Percentiles rank a stretch among this genome's conserved stretches.
These are phyloP conservation scores for Phoenix dactylifera DNA, from an alignment of 176 grass and related monocot species.

Conservation along the genomic window DNA sequence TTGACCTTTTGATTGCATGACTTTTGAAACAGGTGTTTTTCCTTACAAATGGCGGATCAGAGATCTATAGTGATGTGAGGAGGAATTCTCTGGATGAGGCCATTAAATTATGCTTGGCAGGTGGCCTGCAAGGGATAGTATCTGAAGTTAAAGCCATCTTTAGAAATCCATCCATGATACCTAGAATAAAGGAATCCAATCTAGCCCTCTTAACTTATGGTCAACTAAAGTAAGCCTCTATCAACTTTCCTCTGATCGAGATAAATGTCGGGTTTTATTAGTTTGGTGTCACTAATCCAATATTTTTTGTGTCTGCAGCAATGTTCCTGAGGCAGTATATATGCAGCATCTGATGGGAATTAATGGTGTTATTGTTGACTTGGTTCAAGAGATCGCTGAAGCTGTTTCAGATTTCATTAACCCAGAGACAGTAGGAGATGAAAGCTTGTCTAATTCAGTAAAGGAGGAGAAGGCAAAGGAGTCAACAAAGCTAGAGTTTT, in stretches of 20 bases:
- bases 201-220: constrained; percentile 71
- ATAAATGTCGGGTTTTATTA: no score
- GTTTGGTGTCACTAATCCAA: background rate
- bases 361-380: constrained; percentile 74
- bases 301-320: constrained; percentile 30
- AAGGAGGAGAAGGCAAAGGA: background rate
- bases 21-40: constrained; percentile 70
- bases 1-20: background rate
- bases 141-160: constrained; percentile 70
- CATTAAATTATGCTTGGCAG: constrained; percentile 46
- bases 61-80: constrained; percentile 43
- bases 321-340: constrained; percentile 83
- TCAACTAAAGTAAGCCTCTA: constrained; percentile 57
- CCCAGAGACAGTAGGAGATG: constrained; percentile 2
- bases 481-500: constrained; percentile 39
- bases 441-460: background rate
- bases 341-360: constrained; percentile 91
- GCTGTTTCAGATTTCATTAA: constrained; percentile 40
- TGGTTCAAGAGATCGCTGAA: constrained; percentile 71
- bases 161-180: constrained; percentile 48
- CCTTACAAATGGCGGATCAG: constrained; percentile 59
- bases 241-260: background rate
- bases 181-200: constrained; percentile 72
- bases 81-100: constrained; percentile 91
- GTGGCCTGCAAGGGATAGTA: constrained; percentile 68